Conservation (phyloP, 257 asterid species). For the Scutellaria minor region DNA sequence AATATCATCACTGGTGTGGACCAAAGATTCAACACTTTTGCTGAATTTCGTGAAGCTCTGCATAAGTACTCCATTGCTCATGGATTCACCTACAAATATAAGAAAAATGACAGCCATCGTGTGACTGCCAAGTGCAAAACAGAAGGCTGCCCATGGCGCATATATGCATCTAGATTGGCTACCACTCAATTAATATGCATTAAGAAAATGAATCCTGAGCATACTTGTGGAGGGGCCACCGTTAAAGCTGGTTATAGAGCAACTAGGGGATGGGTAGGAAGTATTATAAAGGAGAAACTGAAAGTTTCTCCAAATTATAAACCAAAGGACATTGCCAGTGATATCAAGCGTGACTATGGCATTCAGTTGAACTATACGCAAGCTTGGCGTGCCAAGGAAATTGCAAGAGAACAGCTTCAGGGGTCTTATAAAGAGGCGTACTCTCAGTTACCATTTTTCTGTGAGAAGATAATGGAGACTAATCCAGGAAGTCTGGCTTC, state of each 20-base stretch:
- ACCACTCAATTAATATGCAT: slow-evolving; percentile 93
- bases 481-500: slow-evolving; percentile 93
- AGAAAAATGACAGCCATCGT: slow-evolving; percentile 97
- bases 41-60: slow-evolving; percentile 95
- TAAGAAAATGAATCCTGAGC: slow-evolving; percentile 84
- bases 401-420: slow-evolving; percentile 98
- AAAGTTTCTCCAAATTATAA: slow-evolving; percentile 87
- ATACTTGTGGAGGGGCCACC: slow-evolving; percentile 90
- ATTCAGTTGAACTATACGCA: slow-evolving; percentile 95
- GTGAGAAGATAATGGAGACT: slow-evolving; percentile 87
- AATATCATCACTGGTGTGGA: slow-evolving; percentile 95
- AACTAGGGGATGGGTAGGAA: slow-evolving; percentile 97
- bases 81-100: slow-evolving; percentile 91
- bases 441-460: slow-evolving; percentile 79
- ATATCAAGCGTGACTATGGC: slow-evolving; percentile 97
- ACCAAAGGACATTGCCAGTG: slow-evolving; percentile 93
- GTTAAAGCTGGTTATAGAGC: slow-evolving; percentile 95
- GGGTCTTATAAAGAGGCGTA: slow-evolving; percentile 96
- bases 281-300: slow-evolving; percentile 86
- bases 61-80: slow-evolving; percentile 96
- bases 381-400: slow-evolving; percentile 99
- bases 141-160: slow-evolving; percentile 97
- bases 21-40: slow-evolving; percentile 91
- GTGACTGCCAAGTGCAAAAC: slow-evolving; percentile 97
- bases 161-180: slow-evolving; percentile 90